Evolutionary conservation across 768 basidiomycete genomes (phyloP), one percentile per base, ranked within the genome.

Genomic region (Pleurotus eryngii): DNA sequence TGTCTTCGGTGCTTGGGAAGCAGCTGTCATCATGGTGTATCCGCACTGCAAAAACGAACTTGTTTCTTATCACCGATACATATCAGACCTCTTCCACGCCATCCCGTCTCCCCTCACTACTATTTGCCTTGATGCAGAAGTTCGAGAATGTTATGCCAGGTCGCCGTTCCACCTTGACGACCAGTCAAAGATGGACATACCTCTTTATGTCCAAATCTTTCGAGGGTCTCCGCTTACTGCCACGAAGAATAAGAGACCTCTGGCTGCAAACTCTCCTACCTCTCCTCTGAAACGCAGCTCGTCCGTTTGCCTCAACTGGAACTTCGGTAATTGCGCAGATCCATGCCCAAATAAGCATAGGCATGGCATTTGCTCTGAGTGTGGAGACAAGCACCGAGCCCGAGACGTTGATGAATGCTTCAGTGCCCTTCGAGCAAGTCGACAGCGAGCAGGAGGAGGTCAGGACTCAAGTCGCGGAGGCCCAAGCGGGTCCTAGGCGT

Each of bases 281-380:
- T 61, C 38, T 64, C 60, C 45, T 53, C 47, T 4, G 17, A 15
- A 54, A 3, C 42, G 40, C 43, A 43, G 45, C 40, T 18, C 50
- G 24, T 46, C 22, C 14, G 38, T 51, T n/a, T 62, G 61, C 37
- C 57, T 55, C 20, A 60, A 61, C 22, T 63, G 62, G 62, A 63
- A 63, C 47, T 11, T 49, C n/a, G 60, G 55, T 9, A 18, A 38
- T 35, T 63, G 62, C 27, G 26, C 46, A 1, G 60, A 58, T 15
- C 60, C 62, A 7, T 63, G 62, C 43, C 17, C 14, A 24, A 53
- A 57, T 42, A 20, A 51, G 1, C 54, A 57, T 35, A 48, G 46
- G 50, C 62, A 63, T 49, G 60, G 62, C 14, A 18, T 46, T 39
- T 63, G 62, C 38, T 56, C 53, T 30, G 57, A 58, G 17, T 63